Percentiles rank a stretch among this genome's conserved stretches.
These are phyloP conservation scores for Penicillium ochrochloron DNA, from an alignment of 495 filamentous ascomycete genomes.

Conservation along the genomic window DNA sequence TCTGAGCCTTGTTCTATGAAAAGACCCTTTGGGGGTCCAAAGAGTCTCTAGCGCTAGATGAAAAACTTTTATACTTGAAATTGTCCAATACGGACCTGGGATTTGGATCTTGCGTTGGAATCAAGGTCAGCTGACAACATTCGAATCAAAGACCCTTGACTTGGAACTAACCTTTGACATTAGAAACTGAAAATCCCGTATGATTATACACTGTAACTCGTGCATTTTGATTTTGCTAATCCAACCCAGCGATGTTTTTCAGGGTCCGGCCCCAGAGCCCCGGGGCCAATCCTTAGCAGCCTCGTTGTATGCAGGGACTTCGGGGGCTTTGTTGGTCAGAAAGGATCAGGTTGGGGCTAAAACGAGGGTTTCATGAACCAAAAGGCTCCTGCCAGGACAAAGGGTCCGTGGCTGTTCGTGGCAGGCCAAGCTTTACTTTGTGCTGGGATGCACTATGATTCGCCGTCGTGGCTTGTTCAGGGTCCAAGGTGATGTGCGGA, in stretches of 20 bases:
- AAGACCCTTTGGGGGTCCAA: neutral
- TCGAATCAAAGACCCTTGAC: neutral
- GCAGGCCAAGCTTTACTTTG: neutral
- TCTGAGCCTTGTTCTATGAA: conserved; percentile 8
- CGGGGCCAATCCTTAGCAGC: neutral
- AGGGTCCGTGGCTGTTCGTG: neutral
- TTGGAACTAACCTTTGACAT: neutral
- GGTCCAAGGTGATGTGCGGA: neutral
- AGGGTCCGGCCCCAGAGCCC: neutral
- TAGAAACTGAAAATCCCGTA: neutral
- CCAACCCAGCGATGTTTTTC: neutral
- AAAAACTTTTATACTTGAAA: neutral
- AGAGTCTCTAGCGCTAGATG: neutral
- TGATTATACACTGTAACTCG: neutral
- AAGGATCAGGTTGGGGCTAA: neutral
- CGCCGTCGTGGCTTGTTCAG: neutral
- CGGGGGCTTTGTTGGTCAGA: neutral
- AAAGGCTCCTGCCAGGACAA: neutral
- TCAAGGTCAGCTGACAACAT: neutral
- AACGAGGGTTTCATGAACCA: neutral
- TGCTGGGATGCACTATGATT: neutral
- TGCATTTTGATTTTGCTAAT: neutral
- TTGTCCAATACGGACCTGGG: neutral
- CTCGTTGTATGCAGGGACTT: neutral
- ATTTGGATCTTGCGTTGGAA: no score